These are phyloP conservation scores for Exophiala mesophila DNA, from an alignment of 2,329 filamentous ascomycete genomes.

Conservation along the genomic window DNA sequence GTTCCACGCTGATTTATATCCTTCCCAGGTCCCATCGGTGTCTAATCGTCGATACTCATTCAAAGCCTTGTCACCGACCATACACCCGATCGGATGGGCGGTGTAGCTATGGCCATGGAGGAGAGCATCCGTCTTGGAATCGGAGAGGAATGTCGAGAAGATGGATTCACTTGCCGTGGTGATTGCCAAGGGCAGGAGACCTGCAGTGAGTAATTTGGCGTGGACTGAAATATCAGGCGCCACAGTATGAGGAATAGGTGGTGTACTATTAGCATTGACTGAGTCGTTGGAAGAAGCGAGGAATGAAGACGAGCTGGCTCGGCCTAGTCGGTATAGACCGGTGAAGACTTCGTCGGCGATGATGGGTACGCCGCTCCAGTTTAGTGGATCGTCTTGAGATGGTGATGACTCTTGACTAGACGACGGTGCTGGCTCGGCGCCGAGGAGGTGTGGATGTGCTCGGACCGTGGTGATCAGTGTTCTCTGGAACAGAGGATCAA, in stretches of 20 bases:
- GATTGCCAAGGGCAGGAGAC: constrained; percentile 69
- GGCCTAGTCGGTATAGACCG: constrained; percentile 74
- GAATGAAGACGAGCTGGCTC: constrained; percentile 65
- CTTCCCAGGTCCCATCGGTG: constrained; percentile 51
- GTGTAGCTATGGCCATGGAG: constrained; percentile 86
- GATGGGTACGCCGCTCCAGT: constrained; percentile 71
- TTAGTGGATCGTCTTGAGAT: constrained; percentile 10
- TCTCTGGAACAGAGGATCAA: constrained; percentile 77
- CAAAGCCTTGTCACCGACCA: constrained; percentile 67
- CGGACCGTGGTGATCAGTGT: constrained; percentile 65
- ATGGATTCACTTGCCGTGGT: constrained; percentile 71
- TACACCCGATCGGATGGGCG: constrained; percentile 74
- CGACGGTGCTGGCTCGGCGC: neutral
- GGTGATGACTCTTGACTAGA: constrained; percentile 15
- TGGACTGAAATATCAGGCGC: constrained; percentile 73
- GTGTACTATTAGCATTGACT: neutral
- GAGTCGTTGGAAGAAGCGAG: constrained; percentile 36
- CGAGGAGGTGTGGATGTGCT: constrained; percentile 52
- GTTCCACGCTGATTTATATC: constrained; percentile 49
- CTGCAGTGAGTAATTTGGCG: constrained; percentile 78
- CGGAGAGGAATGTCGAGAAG: constrained; percentile 65
- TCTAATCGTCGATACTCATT: constrained; percentile 57
- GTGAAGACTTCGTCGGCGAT: constrained; percentile 87
- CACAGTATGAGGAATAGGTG: constrained; percentile 33
- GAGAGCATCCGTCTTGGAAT: constrained; percentile 71